Evolutionary conservation across 1,284 basidiomycete genomes (phyloP).

Genomic region (Lignosus rhinocerotis): DNA sequence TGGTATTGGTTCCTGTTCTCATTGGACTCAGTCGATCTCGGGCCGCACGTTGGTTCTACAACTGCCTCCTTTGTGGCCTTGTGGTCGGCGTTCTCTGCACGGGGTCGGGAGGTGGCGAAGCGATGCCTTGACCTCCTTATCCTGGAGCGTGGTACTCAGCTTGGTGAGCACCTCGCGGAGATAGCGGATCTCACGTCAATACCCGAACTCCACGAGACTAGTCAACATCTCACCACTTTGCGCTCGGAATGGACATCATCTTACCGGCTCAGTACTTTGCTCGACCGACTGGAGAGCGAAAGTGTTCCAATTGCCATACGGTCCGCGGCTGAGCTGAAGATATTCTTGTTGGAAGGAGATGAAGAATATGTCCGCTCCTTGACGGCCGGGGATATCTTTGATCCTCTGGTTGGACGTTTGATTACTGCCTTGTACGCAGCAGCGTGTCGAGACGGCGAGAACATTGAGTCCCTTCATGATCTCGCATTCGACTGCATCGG

Average conservation of each 20-base stretch:
- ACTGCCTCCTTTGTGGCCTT: constrained; percentile 82
- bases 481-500: constrained; percentile 91
- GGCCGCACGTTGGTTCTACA: constrained; percentile 85
- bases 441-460: constrained; percentile 79
- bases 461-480: constrained; percentile 64
- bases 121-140: constrained; percentile 75
- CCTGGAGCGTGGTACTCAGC: constrained; percentile 57
- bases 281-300: constrained; percentile 78
- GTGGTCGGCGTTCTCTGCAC: constrained; percentile 70
- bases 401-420: constrained; percentile 73
- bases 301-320: constrained; percentile 81
- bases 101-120: constrained; percentile 57
- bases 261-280: constrained; percentile 65
- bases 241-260: constrained; percentile 55
- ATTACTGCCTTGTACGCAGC: constrained; percentile 72
- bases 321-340: constrained; percentile 77
- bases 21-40: constrained; percentile 72
- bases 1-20: constrained; percentile 84
- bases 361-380: constrained; percentile 59
- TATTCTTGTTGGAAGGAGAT: constrained; percentile 56
- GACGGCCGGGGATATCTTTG: constrained; percentile 85
- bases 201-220: constrained; percentile 59
- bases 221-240: constrained; percentile 47
- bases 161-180: constrained; percentile 67
- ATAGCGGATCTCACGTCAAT: constrained; percentile 78